Base-by-base conservation (phyloP, 1,284 basidiomycete genomes). In the Ceratobasidium papillatum region DNA sequence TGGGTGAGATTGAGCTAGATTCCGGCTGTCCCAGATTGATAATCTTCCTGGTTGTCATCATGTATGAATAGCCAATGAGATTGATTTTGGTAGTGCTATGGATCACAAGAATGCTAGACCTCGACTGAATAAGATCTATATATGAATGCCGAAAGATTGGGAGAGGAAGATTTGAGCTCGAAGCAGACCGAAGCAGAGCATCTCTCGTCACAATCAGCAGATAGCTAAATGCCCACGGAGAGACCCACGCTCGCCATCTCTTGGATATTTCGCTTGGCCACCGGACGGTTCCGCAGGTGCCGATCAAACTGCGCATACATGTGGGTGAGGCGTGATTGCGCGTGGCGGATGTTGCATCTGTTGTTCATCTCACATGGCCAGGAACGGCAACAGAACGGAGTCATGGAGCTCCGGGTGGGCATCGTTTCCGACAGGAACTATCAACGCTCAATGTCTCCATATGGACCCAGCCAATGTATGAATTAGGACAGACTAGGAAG, bases 171-270 rank as follows among this genome's bases (percentile, higher is more conserved):
- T 30, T 30, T 22, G 43, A 45, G 41, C 41, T 41, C 41, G 43
- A 63, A 63, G 61, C 27, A 47, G 41, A 22, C 61, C 61, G 61
- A 63, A 63, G 61, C 56, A 41, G 34, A 41, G 11, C 56, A 19
- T 30, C 56, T 59, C 56, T 54, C 51, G 56, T 59, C 56, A 63
- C 61, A 45, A 32, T 45, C 61, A 30, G 19, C 25, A 47, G 61
- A 63, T 63, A 47, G 25, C 41, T 17, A 59, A 63, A 63, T 47
- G 17, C 61, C 61, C 61, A 63, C 61, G 61, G 61, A 59, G n/a
- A n/a, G 56, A 47, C 61, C 61, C 61, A 63, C 61, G 61, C 41
- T 34, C 25, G 41, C 61, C 61, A 47, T 63, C 36, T 59, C 34
- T 41, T 59, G 56, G 56, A 41, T 41, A 25, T 41, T 41, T 25